Evolutionary conservation across 2,329 filamentous ascomycete species (phyloP).

Genomic region (Diaporthe citri): DNA sequence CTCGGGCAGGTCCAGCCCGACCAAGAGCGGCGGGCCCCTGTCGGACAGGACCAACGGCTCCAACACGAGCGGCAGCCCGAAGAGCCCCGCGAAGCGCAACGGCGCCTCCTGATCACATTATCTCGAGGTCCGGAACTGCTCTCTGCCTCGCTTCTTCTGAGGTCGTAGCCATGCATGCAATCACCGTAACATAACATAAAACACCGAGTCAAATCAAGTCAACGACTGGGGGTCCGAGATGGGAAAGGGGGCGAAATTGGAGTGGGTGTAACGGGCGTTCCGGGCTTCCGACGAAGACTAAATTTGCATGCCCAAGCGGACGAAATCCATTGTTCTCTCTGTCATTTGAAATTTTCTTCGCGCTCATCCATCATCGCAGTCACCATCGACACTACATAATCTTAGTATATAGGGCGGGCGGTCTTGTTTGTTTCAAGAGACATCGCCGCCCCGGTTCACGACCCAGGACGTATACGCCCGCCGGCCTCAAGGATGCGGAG

Average conservation of each 20-base stretch:
- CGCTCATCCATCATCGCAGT: slow-evolving; percentile 8
- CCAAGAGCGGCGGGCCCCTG: slow-evolving; percentile 39
- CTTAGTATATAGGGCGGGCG: slow-evolving; percentile 29
- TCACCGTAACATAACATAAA: slow-evolving; percentile 21
- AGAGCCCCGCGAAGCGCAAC: slow-evolving; percentile 51
- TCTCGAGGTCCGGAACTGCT: background rate
- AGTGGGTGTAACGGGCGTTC: slow-evolving; percentile 18
- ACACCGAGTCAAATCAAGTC: slow-evolving; percentile 48
- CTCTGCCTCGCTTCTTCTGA: background rate
- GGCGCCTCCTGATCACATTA: slow-evolving; percentile 46
- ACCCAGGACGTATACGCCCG: background rate
- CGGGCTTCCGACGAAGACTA: slow-evolving; percentile 11
- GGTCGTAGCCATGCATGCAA: slow-evolving; percentile 20
- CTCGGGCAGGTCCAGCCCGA: slow-evolving; percentile 39
- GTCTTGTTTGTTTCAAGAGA: background rate
- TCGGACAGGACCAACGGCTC: slow-evolving; percentile 44
- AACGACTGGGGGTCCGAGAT: slow-evolving; percentile 52
- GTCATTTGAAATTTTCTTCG: slow-evolving; percentile 6
- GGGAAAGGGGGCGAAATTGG: background rate
- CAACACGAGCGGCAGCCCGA: slow-evolving; percentile 51
- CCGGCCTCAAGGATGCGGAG: slow-evolving; percentile 4
- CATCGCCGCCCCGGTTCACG: slow-evolving; percentile 1
- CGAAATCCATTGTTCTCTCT: slow-evolving; percentile 22
- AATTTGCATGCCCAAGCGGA: slow-evolving; percentile 24
- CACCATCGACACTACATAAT: slow-evolving; percentile 30